These are phyloP conservation scores for Sarocladium brachiariae DNA, from an alignment of 2,329 filamentous ascomycete species.

Conservation along the genomic window DNA sequence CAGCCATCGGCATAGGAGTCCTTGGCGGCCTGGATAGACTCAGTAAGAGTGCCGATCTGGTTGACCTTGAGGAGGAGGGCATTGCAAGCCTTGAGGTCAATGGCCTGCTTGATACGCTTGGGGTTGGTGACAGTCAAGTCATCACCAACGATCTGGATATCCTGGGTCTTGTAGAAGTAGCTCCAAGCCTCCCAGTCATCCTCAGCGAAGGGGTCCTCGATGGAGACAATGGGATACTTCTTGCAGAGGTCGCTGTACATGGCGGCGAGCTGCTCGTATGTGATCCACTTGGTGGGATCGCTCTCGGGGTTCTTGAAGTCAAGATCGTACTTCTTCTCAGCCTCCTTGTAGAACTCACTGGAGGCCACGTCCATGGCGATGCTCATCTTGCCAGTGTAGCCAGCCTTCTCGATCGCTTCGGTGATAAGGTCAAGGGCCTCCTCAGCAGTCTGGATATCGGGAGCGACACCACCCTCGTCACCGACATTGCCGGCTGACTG, in stretches of 20 bases:
- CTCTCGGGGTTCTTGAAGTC: constrained; percentile 99
- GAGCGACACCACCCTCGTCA: constrained; percentile 98
- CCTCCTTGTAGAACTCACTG: constrained; percentile 98
- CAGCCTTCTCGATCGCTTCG: constrained; percentile 87
- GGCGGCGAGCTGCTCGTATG: constrained; percentile 92
- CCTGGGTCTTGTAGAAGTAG: constrained; percentile 99
- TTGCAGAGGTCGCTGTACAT: constrained; percentile 79
- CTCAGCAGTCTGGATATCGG: constrained; percentile 94
- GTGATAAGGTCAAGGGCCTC: constrained; percentile 97
- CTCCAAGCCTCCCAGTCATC: constrained; percentile 99
- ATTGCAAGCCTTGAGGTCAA: constrained; percentile 98
- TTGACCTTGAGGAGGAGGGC: constrained; percentile 98
- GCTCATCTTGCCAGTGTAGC: constrained; percentile 92
- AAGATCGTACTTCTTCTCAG: constrained; percentile 98
- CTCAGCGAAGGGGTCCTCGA: constrained; percentile 98
- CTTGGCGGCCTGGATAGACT: constrained; percentile 99
- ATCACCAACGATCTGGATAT: constrained; percentile 98
- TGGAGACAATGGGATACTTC: constrained; percentile 98
- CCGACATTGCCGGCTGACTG: constrained; percentile 98
- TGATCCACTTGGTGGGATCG: constrained; percentile 95
- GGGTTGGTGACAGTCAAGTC: constrained; percentile 99
- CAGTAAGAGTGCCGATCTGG: constrained; percentile 98
- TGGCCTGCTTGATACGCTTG: constrained; percentile 98
- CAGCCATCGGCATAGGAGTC: constrained; percentile 92
- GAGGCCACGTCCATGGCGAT: constrained; percentile 99